Base-by-base conservation (phyloP, 768 basidiomycete species). In the Amylocystis lapponica region DNA sequence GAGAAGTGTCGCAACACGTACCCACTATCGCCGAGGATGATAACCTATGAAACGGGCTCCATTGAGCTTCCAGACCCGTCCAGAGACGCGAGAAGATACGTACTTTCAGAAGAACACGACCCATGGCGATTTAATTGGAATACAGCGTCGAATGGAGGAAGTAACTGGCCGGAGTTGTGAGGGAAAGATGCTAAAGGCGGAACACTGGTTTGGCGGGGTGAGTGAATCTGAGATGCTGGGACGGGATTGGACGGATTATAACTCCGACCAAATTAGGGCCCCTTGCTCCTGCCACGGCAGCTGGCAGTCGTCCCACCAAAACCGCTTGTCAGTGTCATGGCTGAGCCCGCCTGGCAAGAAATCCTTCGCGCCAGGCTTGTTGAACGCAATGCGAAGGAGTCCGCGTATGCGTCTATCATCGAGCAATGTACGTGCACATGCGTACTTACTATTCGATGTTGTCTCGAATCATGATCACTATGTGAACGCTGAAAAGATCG, bases 1-100 rank as follows among this genome's bases (percentile, higher is more conserved):
- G 36, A 8, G 17, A 22, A 35, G 42, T 32, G 40, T 16, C 39
- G 25, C 26, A 53, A 54, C 41, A 75, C 88, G 49, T 60, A 91
- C 89, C 89, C 89, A 67, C 89, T 92, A 76, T 98, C 96, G 55
- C 95, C 95, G 49, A 98, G 83, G 65, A 99, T 98, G 69, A 98
- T 98, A 64, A 96, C 94, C 95, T 97, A 56, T 26, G 32, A 42
- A 42, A 36, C 31, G 31, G 36, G 30, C 46, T 56, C 40, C n/a
- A n/a, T n/a, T n/a, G n/a, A 54, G 52, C 30, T 19, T 26, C 20
- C 16, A 14, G 33, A 20, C 12, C 20, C 20, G 27, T n/a, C 17
- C 9, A 20, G 37, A 6, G 29, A n/a, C 36, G 21, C 32, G 19
- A 29, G n/a, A 40, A 22, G 36, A 34, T 19, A 6, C 61, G 26